Conservation (phyloP, 495 filamentous ascomycete species). For the Podospora comata region DNA sequence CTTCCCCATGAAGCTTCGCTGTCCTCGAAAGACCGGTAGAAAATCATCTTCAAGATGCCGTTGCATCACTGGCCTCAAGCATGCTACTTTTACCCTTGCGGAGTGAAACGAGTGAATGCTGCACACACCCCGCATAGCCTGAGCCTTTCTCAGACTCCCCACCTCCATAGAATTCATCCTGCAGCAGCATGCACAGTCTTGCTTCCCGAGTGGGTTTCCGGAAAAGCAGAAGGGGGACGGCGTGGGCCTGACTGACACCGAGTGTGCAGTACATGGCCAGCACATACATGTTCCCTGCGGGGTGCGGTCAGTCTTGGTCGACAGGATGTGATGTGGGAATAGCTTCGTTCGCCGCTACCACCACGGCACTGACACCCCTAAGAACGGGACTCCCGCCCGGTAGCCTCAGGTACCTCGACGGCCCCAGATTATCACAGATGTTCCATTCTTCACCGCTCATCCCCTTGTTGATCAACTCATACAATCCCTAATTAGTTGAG, state of each 20-base stretch:
- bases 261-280: not conserved
- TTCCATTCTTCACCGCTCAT: conserved; percentile 25
- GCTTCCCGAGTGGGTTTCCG: conserved; percentile 16
- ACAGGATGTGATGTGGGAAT: conserved; percentile 21
- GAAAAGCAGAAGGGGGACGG: not conserved
- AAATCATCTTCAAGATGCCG: not conserved
- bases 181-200: not conserved
- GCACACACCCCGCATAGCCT: conserved; percentile 5
- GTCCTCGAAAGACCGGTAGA: too few relatives aligned
- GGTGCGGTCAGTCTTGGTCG: conserved; percentile 9
- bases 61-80: not conserved
- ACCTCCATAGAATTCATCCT: too few relatives aligned
- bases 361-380: not conserved
- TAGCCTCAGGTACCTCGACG: conserved; percentile 14
- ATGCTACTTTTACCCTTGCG: not conserved
- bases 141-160: conserved; percentile 2
- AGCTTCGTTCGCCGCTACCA: conserved; percentile 19
- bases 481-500: conserved; percentile 8
- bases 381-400: conserved; percentile 2
- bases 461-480: not conserved
- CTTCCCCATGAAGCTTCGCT: not conserved
- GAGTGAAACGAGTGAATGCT: not conserved
- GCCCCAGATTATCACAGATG: conserved; percentile 10
- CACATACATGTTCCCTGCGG: not conserved
- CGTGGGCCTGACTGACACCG: not conserved